Conservation (phyloP, 371 early-diverging fungal species). For the Mortierella sp. region DNA sequence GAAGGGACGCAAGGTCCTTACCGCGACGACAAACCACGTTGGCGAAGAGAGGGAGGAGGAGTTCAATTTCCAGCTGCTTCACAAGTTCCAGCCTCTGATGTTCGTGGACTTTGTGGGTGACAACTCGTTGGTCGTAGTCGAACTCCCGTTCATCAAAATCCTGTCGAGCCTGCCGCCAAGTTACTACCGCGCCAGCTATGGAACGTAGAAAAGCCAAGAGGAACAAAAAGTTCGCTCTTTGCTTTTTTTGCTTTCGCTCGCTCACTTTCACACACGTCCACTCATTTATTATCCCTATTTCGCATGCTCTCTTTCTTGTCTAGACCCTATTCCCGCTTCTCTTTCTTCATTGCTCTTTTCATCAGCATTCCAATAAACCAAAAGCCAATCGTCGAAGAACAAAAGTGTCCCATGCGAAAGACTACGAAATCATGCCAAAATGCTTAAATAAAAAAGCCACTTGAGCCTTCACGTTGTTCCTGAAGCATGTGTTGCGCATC, state of each 20-base stretch:
- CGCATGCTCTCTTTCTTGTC: slow-evolving; percentile 2
- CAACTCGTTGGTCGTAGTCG: slow-evolving; percentile 84
- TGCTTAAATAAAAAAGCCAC: no score
- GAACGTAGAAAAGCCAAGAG: slow-evolving; percentile 59
- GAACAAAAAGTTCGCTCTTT: no score
- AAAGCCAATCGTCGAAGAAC: no score
- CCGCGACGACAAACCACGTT: slow-evolving; percentile 19
- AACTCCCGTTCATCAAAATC: slow-evolving; percentile 85
- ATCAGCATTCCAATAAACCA: background rate
- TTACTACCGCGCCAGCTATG: slow-evolving; percentile 87
- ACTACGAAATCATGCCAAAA: no score
- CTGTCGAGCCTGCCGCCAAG: slow-evolving; percentile 83
- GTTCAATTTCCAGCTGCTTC: slow-evolving; percentile 72
- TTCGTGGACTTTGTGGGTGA: slow-evolving; percentile 74
- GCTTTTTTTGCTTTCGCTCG: background rate
- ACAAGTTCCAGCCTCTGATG: slow-evolving; percentile 87
- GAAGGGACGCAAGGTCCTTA: slow-evolving; percentile 26
- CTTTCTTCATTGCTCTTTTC: background rate
- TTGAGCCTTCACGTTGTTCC: no score
- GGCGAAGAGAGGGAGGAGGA: slow-evolving; percentile 59
- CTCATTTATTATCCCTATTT: background rate
- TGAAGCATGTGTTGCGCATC: no score
- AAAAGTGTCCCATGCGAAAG: no score
- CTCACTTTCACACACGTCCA: background rate
- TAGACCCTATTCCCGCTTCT: background rate